phyloP scores from a whole-genome alignment of 768 basidiomycete genomes.

The Favolaschia claudopus region DNA sequence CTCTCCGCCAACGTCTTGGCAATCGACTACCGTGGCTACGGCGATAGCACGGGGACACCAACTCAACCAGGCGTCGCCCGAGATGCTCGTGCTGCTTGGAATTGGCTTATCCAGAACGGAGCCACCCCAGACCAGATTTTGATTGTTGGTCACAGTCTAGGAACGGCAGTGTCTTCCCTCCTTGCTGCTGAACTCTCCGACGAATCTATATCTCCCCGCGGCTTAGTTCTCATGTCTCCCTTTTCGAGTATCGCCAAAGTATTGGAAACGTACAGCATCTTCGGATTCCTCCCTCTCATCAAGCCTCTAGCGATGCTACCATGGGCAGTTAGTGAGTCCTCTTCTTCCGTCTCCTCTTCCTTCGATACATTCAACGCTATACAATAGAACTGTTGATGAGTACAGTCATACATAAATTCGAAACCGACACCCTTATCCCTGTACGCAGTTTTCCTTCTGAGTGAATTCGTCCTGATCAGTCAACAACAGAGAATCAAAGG shows the following conservation, averaged over 20 bases:
- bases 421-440: conserved; percentile 66
- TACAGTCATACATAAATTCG: conserved; percentile 64
- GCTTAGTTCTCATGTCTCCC: conserved; percentile 62
- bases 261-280: conserved; percentile 71
- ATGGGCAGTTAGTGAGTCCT: conserved; percentile 63
- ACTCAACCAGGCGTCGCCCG: conserved; percentile 73
- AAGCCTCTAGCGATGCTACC: conserved; percentile 75
- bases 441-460: conserved; percentile 49
- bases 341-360: background rate
- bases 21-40: conserved; percentile 94
- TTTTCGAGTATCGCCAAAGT: conserved; percentile 67
- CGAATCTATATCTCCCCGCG: conserved; percentile 50
- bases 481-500: conserved; percentile 64
- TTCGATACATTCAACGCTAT: conserved; percentile 27
- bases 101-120: conserved; percentile 63
- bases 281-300: conserved; percentile 74
- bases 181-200: conserved; percentile 56
- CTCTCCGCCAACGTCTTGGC: conserved; percentile 79
- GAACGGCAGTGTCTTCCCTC: conserved; percentile 69
- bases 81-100: conserved; percentile 81
- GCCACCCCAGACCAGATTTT: conserved; percentile 59
- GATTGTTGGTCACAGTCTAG: conserved; percentile 78
- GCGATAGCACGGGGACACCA: conserved; percentile 82
- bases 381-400: conserved; percentile 60
- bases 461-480: conserved; percentile 17